These are phyloP conservation scores for Penicillium olsonii DNA, from an alignment of 2,329 filamentous ascomycete genomes.

Conservation along the genomic window DNA sequence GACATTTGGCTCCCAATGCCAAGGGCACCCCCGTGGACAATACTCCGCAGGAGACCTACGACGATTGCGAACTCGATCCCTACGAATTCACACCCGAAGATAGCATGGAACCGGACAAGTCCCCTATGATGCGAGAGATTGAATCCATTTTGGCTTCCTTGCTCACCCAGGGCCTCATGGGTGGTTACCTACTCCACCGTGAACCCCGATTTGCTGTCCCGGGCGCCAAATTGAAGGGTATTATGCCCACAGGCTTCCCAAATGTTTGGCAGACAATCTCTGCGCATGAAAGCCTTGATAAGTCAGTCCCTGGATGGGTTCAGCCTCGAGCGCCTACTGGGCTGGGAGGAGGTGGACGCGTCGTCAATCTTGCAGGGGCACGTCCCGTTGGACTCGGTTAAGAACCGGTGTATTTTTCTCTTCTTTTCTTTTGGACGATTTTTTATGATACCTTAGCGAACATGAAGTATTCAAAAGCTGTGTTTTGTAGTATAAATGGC, in stretches of 20 bases:
- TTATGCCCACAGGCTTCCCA: constrained; percentile 63
- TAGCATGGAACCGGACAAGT: constrained; percentile 23
- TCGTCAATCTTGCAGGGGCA: constrained; percentile 60
- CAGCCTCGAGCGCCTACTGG: constrained; percentile 34
- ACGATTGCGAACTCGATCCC: constrained; percentile 56
- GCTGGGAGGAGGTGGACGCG: constrained; percentile 48
- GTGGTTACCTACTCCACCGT: constrained; percentile 79
- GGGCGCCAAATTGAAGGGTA: constrained; percentile 57
- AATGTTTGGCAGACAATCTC: constrained; percentile 69
- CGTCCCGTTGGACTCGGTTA: constrained; percentile 50
- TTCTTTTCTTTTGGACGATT: background rate
- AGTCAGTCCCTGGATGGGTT: constrained; percentile 76
- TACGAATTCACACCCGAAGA: constrained; percentile 49
- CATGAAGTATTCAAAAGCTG: background rate
- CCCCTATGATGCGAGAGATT: constrained; percentile 62
- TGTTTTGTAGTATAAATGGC: too few species aligned
- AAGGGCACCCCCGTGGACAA: constrained; percentile 29
- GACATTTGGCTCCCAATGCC: constrained; percentile 29
- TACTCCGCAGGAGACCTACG: constrained; percentile 30
- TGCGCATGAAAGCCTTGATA: constrained; percentile 60
- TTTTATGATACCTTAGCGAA: constrained; percentile 6
- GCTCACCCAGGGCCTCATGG: constrained; percentile 76
- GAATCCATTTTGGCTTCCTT: constrained; percentile 76
- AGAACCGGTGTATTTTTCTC: too few species aligned
- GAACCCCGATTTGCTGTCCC: constrained; percentile 78